Percentiles rank a stretch among this genome's conserved stretches.
These are phyloP conservation scores for Backusella westeae DNA, from an alignment of 192 early-diverging fungal species.

Conservation along the genomic window DNA sequence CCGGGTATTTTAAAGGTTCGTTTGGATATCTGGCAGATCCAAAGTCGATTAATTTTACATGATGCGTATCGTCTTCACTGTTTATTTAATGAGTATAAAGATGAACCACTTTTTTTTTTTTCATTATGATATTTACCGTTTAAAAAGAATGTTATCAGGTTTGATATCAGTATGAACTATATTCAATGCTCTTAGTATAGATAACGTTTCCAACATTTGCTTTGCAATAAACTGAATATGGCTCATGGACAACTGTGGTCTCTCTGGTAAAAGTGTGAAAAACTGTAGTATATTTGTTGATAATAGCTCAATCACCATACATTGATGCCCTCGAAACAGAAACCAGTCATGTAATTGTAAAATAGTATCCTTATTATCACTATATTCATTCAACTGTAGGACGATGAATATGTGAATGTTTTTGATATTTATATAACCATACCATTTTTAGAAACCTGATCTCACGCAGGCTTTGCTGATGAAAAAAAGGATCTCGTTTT, in stretches of 20 bases:
- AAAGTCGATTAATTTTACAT: slow-evolving; percentile 98
- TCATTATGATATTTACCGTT: slow-evolving; percentile 57
- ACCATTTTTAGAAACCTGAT: slow-evolving; percentile 87
- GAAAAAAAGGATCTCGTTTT: slow-evolving; percentile 95
- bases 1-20: slow-evolving; percentile 86
- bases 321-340: slow-evolving; percentile 88
- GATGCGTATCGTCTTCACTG: slow-evolving; percentile 83
- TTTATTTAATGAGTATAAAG: slow-evolving; percentile 4
- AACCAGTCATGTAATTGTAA: slow-evolving; percentile 87
- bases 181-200: slow-evolving; percentile 73
- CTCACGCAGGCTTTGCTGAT: slow-evolving; percentile 93
- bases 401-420: background rate
- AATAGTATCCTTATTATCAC: slow-evolving; percentile 77
- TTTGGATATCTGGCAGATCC: slow-evolving; percentile 93
- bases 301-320: slow-evolving; percentile 93
- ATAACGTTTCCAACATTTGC: slow-evolving; percentile 91
- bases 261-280: slow-evolving; percentile 22
- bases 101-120: background rate
- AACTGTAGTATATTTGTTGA: slow-evolving; percentile 90
- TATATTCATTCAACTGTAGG: background rate
- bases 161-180: slow-evolving; percentile 98
- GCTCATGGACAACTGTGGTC: slow-evolving; percentile 82
- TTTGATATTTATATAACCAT: background rate
- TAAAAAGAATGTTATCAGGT: slow-evolving; percentile 94
- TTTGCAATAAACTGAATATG: slow-evolving; percentile 85